These are phyloP conservation scores for Xylaria sp. DNA, from an alignment of 2,329 filamentous ascomycete genomes.

Conservation along the genomic window DNA sequence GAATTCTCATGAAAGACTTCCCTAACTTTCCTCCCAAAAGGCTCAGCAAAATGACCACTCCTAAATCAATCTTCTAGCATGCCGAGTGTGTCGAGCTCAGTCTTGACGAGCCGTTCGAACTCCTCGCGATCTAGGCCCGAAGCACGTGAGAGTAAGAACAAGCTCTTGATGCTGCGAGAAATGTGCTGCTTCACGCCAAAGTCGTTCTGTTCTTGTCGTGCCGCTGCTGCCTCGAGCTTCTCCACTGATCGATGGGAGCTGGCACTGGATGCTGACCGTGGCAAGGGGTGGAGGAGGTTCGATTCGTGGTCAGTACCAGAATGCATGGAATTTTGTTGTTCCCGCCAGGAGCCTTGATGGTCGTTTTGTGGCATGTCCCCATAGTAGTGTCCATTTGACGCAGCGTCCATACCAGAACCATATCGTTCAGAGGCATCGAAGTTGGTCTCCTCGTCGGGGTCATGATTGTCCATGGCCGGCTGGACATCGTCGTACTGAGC, in stretches of 20 bases:
- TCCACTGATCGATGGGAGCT: conserved; percentile 58
- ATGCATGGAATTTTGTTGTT: conserved; percentile 38
- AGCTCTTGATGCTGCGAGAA: conserved; percentile 68
- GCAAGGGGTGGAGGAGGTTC: conserved; percentile 44
- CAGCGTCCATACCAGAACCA: conserved; percentile 28
- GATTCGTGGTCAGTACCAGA: conserved; percentile 37
- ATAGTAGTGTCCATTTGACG: conserved; percentile 23
- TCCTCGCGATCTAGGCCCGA: conserved; percentile 70
- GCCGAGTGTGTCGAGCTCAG: conserved; percentile 64
- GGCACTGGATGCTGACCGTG: conserved; percentile 54
- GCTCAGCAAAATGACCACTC: not conserved
- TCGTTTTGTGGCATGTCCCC: conserved; percentile 33
- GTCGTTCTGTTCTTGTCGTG: conserved; percentile 57
- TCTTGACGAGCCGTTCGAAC: conserved; percentile 66
- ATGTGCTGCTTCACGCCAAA: conserved; percentile 75
- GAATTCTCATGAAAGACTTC: not conserved
- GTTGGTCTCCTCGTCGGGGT: conserved; percentile 63
- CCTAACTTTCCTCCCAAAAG: not conserved
- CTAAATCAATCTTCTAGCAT: conserved; percentile 55
- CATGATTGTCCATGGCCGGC: conserved; percentile 73
- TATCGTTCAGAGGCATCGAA: conserved; percentile 36
- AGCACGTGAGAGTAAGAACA: conserved; percentile 64
- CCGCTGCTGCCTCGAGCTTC: conserved; percentile 52
- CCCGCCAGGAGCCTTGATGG: conserved; percentile 39
- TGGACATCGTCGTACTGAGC: conserved; percentile 73